phyloP scores from a whole-genome alignment of 345 rosid species.

The Brassica carinata region DNA sequence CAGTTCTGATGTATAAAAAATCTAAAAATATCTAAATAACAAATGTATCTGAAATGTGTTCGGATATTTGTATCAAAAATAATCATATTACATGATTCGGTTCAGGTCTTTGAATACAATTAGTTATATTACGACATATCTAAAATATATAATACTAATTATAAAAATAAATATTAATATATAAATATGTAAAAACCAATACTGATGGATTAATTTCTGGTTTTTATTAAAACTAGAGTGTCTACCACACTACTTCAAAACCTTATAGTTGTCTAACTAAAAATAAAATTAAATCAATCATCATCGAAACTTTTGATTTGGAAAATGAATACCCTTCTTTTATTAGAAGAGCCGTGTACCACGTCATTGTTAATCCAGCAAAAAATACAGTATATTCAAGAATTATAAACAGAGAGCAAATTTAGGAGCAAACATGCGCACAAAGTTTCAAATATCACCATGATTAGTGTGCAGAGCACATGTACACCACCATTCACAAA shows the following conservation, averaged over 20 bases:
- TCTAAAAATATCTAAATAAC: too few species aligned
- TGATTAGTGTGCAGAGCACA: constrained; percentile 38
- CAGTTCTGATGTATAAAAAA: too few species aligned
- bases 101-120: too few species aligned
- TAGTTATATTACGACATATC: too few species aligned
- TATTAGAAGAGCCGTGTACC: not conserved
- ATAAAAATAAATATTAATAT: too few species aligned
- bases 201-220: too few species aligned
- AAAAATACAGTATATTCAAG: not conserved
- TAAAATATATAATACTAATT: too few species aligned
- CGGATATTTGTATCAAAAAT: too few species aligned
- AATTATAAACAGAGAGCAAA: constrained; percentile 18
- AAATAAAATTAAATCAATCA: not conserved
- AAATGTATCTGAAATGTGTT: too few species aligned
- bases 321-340: not conserved
- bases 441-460: constrained; percentile 28
- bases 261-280: not conserved
- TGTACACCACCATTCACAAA: constrained; percentile 13
- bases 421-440: constrained; percentile 40
- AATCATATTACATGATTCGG: too few species aligned
- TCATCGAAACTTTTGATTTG: not conserved
- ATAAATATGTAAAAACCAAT: too few species aligned
- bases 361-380: not conserved
- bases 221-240: not conserved
- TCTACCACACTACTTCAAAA: constrained; percentile 3